Conservation (phyloP, 768 basidiomycete species). For the Floccularia luteovirens region DNA sequence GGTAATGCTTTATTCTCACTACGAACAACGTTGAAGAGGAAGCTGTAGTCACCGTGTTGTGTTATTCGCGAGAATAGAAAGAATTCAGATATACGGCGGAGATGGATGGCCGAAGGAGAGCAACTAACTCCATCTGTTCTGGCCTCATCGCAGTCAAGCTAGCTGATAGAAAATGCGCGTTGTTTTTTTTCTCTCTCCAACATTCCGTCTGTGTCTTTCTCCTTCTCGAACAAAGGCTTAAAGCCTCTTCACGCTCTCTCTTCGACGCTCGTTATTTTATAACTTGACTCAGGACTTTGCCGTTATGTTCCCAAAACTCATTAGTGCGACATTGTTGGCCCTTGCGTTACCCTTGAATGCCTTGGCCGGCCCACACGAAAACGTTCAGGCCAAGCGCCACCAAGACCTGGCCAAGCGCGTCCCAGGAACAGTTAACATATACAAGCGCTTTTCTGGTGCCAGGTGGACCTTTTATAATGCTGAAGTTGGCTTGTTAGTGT, state of each 20-base stretch:
- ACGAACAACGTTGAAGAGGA: too few relatives aligned
- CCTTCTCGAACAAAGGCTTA: too few relatives aligned
- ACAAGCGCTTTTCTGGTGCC: constrained; percentile 23
- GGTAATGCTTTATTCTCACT: too few relatives aligned
- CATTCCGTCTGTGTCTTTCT: too few relatives aligned
- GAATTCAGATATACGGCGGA: too few relatives aligned
- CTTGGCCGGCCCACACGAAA: constrained; percentile 19
- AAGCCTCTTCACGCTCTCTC: not conserved
- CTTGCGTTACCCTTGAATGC: constrained; percentile 21
- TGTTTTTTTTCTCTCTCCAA: too few relatives aligned
- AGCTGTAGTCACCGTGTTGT: too few relatives aligned
- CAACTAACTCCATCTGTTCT: too few relatives aligned
- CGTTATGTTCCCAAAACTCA: constrained; percentile 9
- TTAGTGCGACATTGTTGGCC: constrained; percentile 14
- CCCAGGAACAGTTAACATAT: constrained; percentile 26
- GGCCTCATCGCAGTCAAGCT: too few relatives aligned
- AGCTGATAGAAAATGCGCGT: too few relatives aligned
- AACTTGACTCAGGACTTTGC: not conserved
- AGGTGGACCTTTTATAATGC: constrained; percentile 41
- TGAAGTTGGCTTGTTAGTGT: constrained; percentile 37
- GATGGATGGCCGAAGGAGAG: too few relatives aligned
- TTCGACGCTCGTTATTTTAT: not conserved
- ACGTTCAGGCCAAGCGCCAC: constrained; percentile 24
- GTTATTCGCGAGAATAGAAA: too few relatives aligned
- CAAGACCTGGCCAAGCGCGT: constrained; percentile 39